Evolutionary conservation across 371 early-diverging fungal species (phyloP), one percentile per base, ranked within the genome.

Genomic region (Apophysomyces trapeziformis): DNA sequence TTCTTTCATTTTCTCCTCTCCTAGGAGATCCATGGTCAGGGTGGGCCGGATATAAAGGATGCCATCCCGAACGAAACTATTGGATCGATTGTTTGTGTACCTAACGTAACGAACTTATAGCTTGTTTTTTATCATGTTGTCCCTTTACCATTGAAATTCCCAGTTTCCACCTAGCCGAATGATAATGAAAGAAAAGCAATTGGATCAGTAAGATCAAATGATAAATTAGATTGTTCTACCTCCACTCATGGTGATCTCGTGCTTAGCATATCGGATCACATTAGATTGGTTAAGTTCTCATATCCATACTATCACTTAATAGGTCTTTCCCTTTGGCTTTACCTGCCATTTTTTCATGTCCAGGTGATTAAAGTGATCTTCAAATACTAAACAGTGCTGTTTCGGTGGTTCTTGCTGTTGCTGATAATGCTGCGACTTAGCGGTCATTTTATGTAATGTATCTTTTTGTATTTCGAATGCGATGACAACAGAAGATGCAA

Each of bases 31-130:
- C 3, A 68, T 60, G 9, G 90, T 90, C 57, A 88, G 76, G 7
- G 87, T 89, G 4, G 92, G 92, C 9, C 82, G 78, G 61, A 92
- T 76, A 63, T 90, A 86, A 12, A 92, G 76, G 35, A 85, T 65
- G 21, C 90, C 90, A 57, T 90, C 77, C 32, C 82, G 77, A 13
- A 88, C 87, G 68, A 82, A 92, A 12, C 89, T 85, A 63, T 88
- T 89, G 65, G 84, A 82, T 60, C 86, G 72, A 69, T 87, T 88
- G 65, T 86, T 85, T 58, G 81, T 80, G 64, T 85, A 88, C 26
- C 72, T 72, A 47, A 41, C 39, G 43, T 5, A n/a, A 39, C 38
- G 60, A 14, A 32, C 36, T 54, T 16, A 1, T 21, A 41, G n/a
- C 14, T 14, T 35, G 7, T 16, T 16, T 50, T 9, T 21, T 21